Base-by-base conservation (phyloP, 352 stramenopile genomes). In the Lagenidium sp. region DNA sequence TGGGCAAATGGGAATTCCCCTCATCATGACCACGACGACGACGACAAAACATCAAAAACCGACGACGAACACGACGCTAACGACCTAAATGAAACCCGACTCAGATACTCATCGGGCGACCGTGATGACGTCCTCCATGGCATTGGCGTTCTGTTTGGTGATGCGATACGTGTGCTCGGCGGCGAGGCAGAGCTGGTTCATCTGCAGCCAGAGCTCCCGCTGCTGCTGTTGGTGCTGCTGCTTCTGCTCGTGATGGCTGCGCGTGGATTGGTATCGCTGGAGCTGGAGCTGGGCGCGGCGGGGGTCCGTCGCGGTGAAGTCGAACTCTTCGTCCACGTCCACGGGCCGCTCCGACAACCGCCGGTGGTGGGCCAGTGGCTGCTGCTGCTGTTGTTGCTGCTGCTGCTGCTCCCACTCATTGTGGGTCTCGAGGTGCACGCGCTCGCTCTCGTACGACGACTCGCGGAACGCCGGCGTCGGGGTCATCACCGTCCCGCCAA, bases 201-300 rank as follows among this genome's bases (percentile, higher is more conserved):
- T 60, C 30, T 60, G 52, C 52, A 45, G 21, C 52, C 52, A 60
- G 8, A 60, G 36, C 52, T 50, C 39, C 40, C 53, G 51, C 44
- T 60, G 32, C 52, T 50, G 44, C 40, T 59, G 51, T 39, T 60
- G 32, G 20, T 47, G 39, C 0, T 36, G 20, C 23, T 24, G 35
- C 5, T 4, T 18, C 6, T 10, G 6, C 15, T 15, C 4, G 10
- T 15, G 16, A 32, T 16, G 12, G 24, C 8, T 32, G n/a, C n/a
- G n/a, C n/a, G n/a, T n/a, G n/a, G n/a, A n/a, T n/a, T n/a, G n/a
- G n/a, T n/a, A n/a, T n/a, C n/a, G n/a, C n/a, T n/a, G n/a, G n/a
- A n/a, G n/a, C n/a, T n/a, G n/a, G n/a, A n/a, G n/a, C n/a, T n/a
- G n/a, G n/a, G n/a, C n/a, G n/a, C n/a, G n/a, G n/a, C n/a, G n/a